Base-by-base conservation (phyloP, 2,329 filamentous ascomycete species). In the Chaetomium globosum region DNA sequence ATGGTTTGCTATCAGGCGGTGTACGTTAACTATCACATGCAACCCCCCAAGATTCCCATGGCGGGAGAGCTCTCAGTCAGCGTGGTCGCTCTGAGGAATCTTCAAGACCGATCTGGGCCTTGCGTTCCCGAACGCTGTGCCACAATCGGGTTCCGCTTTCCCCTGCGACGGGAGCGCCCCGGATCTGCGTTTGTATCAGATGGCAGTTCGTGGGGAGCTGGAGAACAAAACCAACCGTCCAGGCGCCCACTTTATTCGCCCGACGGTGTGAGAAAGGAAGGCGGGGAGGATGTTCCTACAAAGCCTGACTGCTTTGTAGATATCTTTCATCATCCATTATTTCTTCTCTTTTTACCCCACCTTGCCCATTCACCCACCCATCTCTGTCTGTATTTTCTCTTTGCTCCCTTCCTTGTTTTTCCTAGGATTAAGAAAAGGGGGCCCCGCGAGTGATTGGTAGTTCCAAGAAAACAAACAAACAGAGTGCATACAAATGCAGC, bases 161-260 rank as follows among this genome's bases (percentile, higher is more conserved):
- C 46, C 46, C 21, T 43, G 39, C 39, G 39, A 16, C 39, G 39
- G 39, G 39, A 19, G 39, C 6, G 39, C 46, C 46, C 46, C 46
- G n/a, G 46, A 48, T 48, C 46, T 48, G 46, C 46, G 46, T 48
- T 19, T 48, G 43, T 46, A 23, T 23, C 46, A 48, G 46, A 48
- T 48, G 46, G 9, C 8, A 36, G 33, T 12, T 48, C 21, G n/a
- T 48, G 46, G 21, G 46, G 46, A 48, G 39, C 16, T 43, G 39
- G 39, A 43, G 36, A 39, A 39, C 13, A 12, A 39, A 43, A 43
- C 39, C 13, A 43, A 43, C 39, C 13, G 19, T 43, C 16, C 39
- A 43, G 39, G 5, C 39, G 39, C 16, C 39, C 3, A 36, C 33
- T 36, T 36, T 36, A 12, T 12, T 36, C 31, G 31, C 9, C 2